Evolutionary conservation across 345 rosid genomes (phyloP).

Genomic region (Acer negundo): DNA sequence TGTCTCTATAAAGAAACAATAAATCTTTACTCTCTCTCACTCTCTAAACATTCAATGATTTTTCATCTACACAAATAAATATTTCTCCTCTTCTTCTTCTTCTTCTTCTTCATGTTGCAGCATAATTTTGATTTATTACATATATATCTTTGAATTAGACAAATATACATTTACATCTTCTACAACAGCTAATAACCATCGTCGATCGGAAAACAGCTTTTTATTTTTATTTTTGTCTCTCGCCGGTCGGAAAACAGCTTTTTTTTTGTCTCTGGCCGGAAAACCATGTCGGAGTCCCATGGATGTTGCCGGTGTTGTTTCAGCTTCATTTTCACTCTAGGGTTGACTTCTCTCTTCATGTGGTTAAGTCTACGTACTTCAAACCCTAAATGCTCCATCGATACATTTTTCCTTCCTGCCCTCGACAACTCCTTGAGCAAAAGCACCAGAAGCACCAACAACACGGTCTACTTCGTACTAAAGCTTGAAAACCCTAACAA

Average conservation of each 20-base stretch:
- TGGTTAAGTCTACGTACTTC: conserved; percentile 75
- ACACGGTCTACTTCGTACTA: conserved; percentile 50
- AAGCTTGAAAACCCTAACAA: conserved; percentile 62
- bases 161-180: background rate
- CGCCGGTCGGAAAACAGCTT: background rate
- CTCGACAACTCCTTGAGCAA: conserved; percentile 42
- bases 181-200: background rate
- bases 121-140: background rate
- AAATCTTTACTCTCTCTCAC: no score
- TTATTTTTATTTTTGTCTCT: background rate
- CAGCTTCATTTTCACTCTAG: conserved; percentile 54
- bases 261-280: background rate
- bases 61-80: background rate
- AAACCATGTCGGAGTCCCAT: conserved; percentile 32
- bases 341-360: conserved; percentile 63
- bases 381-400: conserved; percentile 55
- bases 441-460: conserved; percentile 6
- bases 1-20: background rate
- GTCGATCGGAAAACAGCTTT: background rate
- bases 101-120: background rate
- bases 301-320: conserved; percentile 55
- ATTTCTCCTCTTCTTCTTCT: background rate
- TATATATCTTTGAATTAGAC: background rate
- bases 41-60: background rate
- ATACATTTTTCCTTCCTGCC: conserved; percentile 56